These are phyloP conservation scores for Takashimella tepidaria DNA, from an alignment of 1,284 basidiomycete species.

Conservation along the genomic window DNA sequence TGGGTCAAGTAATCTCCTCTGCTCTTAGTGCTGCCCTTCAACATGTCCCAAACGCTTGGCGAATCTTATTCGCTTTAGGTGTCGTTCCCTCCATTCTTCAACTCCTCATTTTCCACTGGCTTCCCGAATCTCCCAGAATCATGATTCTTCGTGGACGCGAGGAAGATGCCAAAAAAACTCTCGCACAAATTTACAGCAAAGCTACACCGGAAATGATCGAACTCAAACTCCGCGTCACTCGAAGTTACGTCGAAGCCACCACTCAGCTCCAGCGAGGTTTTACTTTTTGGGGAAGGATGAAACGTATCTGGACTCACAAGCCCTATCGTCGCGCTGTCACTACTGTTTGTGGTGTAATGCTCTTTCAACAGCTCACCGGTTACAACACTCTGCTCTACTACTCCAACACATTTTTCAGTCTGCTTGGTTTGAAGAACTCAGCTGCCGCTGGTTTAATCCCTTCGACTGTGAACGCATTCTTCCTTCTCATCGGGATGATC, in stretches of 20 bases:
- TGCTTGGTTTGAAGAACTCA: constrained; percentile 35
- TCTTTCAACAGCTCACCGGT: constrained; percentile 55
- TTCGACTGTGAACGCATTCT: constrained; percentile 39
- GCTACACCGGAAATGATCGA: constrained; percentile 38
- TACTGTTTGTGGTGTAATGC: constrained; percentile 48
- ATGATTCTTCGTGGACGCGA: constrained; percentile 32
- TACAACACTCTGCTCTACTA: constrained; percentile 48
- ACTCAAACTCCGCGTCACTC: constrained; percentile 41
- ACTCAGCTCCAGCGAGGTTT: constrained; percentile 7
- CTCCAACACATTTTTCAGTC: constrained; percentile 38
- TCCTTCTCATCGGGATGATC: constrained; percentile 38
- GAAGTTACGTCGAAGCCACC: constrained; percentile 35
- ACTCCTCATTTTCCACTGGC: constrained; percentile 27
- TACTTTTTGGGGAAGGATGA: constrained; percentile 9
- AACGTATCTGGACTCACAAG: constrained; percentile 14
- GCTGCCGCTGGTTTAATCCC: constrained; percentile 39
- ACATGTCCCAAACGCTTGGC: constrained; percentile 27
- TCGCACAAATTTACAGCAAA: constrained; percentile 29
- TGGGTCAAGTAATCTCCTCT: constrained; percentile 45
- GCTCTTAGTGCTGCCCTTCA: constrained; percentile 42
- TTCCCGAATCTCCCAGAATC: constrained; percentile 46
- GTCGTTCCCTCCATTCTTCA: constrained; percentile 40
- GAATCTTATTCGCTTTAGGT: constrained; percentile 43
- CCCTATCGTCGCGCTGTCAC: constrained; percentile 51
- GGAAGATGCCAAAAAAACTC: constrained; percentile 31